Percentiles rank a stretch among this genome's conserved stretches.
Evolutionary conservation across 371 early-diverging fungal genomes (phyloP).

Genomic region (Syncephalastrum monosporum): DNA sequence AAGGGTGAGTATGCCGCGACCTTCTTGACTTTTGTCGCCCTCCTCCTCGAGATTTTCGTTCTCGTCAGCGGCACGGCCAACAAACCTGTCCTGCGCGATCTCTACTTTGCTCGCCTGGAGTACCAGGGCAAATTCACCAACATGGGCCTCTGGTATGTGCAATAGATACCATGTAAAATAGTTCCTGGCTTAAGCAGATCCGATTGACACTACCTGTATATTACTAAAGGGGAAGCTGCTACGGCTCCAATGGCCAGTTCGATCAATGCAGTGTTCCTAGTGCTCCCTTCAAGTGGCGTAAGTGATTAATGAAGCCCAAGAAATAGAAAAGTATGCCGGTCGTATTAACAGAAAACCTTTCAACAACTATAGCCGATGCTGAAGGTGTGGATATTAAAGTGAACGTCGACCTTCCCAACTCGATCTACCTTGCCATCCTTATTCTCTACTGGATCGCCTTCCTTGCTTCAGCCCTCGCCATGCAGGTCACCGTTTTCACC

Average conservation of each 20-base stretch:
- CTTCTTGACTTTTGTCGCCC: conserved; percentile 13
- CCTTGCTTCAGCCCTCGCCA: conserved; percentile 34
- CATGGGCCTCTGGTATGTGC: conserved; percentile 25
- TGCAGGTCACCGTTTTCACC: conserved; percentile 34
- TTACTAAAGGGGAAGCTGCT: conserved; percentile 20
- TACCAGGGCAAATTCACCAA: conserved; percentile 8
- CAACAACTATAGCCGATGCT: conserved; percentile 10
- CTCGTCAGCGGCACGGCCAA: conserved; percentile 25
- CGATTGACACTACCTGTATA: background rate
- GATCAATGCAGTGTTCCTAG: conserved; percentile 22
- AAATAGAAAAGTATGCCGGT: background rate
- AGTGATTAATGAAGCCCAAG: background rate
- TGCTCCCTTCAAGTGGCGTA: conserved; percentile 28
- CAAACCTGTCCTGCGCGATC: conserved; percentile 17
- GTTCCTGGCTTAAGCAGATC: background rate
- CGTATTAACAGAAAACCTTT: background rate
- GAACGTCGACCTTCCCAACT: conserved; percentile 11
- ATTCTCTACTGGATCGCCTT: conserved; percentile 45
- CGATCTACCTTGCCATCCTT: conserved; percentile 35
- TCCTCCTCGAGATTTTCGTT: conserved; percentile 25
- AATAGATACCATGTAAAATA: background rate
- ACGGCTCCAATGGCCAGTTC: conserved; percentile 7
- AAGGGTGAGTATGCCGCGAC: conserved; percentile 9
- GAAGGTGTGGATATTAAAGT: conserved; percentile 10
- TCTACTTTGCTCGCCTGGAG: conserved; percentile 19